phyloP scores from a whole-genome alignment of 345 rosid genomes.

The Euphorbia tirucalli region DNA sequence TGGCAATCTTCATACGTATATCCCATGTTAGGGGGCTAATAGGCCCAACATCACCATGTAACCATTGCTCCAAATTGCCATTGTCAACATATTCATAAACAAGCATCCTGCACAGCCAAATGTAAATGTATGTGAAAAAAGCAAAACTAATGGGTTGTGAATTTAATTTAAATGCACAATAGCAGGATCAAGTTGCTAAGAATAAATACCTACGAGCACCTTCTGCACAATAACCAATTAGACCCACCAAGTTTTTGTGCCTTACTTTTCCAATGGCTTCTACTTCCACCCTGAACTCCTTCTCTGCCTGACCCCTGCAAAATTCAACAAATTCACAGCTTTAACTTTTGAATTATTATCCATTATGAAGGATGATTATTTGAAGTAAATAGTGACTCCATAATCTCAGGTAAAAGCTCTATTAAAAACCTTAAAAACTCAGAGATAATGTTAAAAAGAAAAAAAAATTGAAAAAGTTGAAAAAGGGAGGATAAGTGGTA shows the following conservation, averaged over 20 bases:
- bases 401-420: background rate
- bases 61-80: constrained; percentile 96
- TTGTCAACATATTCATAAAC: constrained; percentile 87
- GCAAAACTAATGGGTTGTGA: background rate
- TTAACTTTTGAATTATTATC: background rate
- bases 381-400: background rate
- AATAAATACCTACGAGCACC: constrained; percentile 62
- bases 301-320: constrained; percentile 95
- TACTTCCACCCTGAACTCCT: constrained; percentile 93
- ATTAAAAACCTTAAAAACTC: background rate
- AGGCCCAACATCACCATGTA: constrained; percentile 90
- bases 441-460: constrained; percentile 10
- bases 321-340: background rate
- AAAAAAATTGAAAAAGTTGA: constrained; percentile 12
- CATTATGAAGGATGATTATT: background rate
- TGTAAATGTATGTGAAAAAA: background rate
- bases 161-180: too few species aligned
- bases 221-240: constrained; percentile 87
- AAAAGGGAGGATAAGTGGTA: constrained; percentile 5
- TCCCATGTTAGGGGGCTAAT: constrained; percentile 91
- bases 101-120: constrained; percentile 65
- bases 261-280: constrained; percentile 96
- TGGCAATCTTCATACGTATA: constrained; percentile 83
- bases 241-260: constrained; percentile 93
- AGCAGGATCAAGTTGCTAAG: too few species aligned